Evolutionary conservation across 2,329 filamentous ascomycete species (phyloP), one percentile per base, ranked within the genome.

Genomic region (Nothomitra cinnamomea): DNA sequence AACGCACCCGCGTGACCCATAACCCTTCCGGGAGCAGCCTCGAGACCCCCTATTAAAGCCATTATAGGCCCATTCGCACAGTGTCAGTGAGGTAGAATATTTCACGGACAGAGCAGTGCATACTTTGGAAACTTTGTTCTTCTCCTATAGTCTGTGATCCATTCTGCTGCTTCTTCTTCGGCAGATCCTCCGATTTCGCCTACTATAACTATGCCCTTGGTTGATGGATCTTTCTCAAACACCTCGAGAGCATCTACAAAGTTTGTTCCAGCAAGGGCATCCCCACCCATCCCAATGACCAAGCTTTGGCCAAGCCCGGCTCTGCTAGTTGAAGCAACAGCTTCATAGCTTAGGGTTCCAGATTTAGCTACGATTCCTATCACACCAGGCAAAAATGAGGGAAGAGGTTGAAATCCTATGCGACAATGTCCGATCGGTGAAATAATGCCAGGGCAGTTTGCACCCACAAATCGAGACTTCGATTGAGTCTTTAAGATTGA

Each of bases 1-100:
- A 85, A 86, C 13, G 85, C 85, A 43, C 85, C 85, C 8, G 85
- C 83, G 64, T 90, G 85, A 8, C 85, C 85, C 83, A 89, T 88
- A 43, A 87, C 75, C 21, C 76, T 74, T 13, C 80, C 80, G 15
- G 71, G 69, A 4, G 75, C 74, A n/a, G 81, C 81, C 57, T 78
- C 68, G 49, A 80, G 68, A 3, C 85, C 85, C 28, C 77, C 83
- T 25, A 89, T 72, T 4, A 87, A 70, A 48, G 80, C 85, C 61
- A 83, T 79, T 45, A 89, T 85, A 0, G 85, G 85, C 60, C 79
- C 83, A 55, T 28, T 15, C 7, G 15, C 48, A 28, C 22, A 47
- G 55, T 2, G 57, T 50, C 38, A 42, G 13, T 17, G 22, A 5
- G 2, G 2, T 38, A 48, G 25, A 10, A 2, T 15, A 55, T 21